Conservation (phyloP, 495 filamentous ascomycete species). For the Aspergillus ostianus region DNA sequence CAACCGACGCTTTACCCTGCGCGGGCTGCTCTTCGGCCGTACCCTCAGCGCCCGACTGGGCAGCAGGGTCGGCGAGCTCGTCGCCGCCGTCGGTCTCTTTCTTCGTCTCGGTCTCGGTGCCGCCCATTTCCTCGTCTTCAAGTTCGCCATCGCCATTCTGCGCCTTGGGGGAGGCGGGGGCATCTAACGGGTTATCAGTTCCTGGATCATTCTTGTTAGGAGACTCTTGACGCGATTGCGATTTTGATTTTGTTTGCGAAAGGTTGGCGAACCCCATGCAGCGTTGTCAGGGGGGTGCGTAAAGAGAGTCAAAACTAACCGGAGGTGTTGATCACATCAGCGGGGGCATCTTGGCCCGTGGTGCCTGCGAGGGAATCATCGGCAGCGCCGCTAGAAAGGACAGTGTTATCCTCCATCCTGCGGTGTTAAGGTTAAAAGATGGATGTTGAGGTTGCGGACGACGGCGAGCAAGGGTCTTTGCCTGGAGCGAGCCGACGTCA, state of each 20-base stretch:
- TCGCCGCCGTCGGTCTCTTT: slow-evolving; percentile 53
- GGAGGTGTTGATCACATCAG: slow-evolving; percentile 32
- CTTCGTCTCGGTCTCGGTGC: slow-evolving; percentile 60
- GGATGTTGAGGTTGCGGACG: slow-evolving; percentile 34
- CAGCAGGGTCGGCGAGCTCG: slow-evolving; percentile 35
- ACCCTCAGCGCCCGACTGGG: slow-evolving; percentile 39
- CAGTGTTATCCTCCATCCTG: slow-evolving; percentile 41
- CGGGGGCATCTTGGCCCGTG: slow-evolving; percentile 28
- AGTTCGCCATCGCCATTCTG: slow-evolving; percentile 60
- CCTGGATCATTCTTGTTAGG: slow-evolving; percentile 24
- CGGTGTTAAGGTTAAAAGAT: slow-evolving; percentile 16
- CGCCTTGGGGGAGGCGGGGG: slow-evolving; percentile 70
- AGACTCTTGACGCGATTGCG: slow-evolving; percentile 36
- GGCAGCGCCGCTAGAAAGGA: slow-evolving; percentile 24
- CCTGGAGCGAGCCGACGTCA: slow-evolving; percentile 7
- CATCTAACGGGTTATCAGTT: slow-evolving; percentile 84
- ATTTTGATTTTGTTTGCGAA: slow-evolving; percentile 26
- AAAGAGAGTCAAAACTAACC: slow-evolving; percentile 25
- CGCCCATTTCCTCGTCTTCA: slow-evolving; percentile 87
- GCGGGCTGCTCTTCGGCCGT: slow-evolving; percentile 46
- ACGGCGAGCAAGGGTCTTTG: slow-evolving; percentile 35
- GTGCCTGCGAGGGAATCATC: slow-evolving; percentile 31
- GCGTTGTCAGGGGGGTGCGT: slow-evolving; percentile 10
- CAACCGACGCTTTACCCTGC: slow-evolving; percentile 75
- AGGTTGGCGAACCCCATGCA: slow-evolving; percentile 9